These are phyloP conservation scores for Torulaspora delbrueckii DNA, from an alignment of 805 yeast genomes.

Conservation along the genomic window DNA sequence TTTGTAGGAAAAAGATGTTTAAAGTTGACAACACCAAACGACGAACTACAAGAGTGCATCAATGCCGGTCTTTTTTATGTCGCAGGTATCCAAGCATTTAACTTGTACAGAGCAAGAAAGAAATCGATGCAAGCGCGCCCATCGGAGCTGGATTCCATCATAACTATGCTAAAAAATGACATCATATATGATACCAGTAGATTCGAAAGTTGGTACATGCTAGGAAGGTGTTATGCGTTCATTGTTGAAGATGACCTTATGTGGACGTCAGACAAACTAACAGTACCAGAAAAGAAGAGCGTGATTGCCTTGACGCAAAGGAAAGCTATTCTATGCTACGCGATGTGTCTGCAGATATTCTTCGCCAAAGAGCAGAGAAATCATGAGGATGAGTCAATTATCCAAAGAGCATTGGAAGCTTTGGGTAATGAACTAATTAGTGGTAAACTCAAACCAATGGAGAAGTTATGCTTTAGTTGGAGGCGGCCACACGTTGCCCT, in stretches of 20 bases:
- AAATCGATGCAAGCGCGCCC: slow-evolving; percentile 75
- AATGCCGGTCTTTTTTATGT: slow-evolving; percentile 56
- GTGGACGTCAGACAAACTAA: slow-evolving; percentile 86
- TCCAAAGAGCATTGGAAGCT: slow-evolving; percentile 19
- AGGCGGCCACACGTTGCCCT: slow-evolving; percentile 15
- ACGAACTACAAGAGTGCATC: slow-evolving; percentile 48
- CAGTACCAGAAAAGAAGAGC: slow-evolving; percentile 53
- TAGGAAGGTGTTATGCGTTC: slow-evolving; percentile 74
- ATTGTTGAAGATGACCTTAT: slow-evolving; percentile 83
- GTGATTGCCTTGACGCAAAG: slow-evolving; percentile 62
- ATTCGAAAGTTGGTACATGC: slow-evolving; percentile 78
- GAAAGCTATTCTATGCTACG: slow-evolving; percentile 64
- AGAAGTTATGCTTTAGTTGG: slow-evolving; percentile 48
- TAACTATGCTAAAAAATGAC: slow-evolving; percentile 61
- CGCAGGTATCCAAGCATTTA: slow-evolving; percentile 31
- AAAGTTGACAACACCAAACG: slow-evolving; percentile 30
- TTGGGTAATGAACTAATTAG: slow-evolving; percentile 38
- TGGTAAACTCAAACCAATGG: slow-evolving; percentile 61
- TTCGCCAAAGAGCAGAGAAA: slow-evolving; percentile 1
- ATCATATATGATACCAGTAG: slow-evolving; percentile 60
- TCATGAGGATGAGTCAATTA: slow-evolving; percentile 18
- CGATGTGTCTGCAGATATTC: slow-evolving; percentile 49
- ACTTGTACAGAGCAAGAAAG: slow-evolving; percentile 51
- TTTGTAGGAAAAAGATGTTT: slow-evolving; percentile 46
- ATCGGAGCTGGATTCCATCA: slow-evolving; percentile 73